These are phyloP conservation scores for Kalanchoe fedtschenkoi DNA, from an alignment of 164 flowering plant genomes.

Conservation along the genomic window DNA sequence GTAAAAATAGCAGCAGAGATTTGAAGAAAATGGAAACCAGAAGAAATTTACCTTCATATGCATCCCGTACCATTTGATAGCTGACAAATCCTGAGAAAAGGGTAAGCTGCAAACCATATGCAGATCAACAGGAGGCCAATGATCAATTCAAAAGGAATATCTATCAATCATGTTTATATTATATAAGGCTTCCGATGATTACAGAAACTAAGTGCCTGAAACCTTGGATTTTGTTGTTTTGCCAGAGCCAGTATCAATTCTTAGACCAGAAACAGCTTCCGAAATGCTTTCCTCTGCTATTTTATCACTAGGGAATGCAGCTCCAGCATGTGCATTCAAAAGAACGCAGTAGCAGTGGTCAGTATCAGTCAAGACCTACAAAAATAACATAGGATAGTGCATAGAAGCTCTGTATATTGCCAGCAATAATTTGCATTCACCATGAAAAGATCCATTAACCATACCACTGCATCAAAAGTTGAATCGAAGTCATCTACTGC, in stretches of 20 bases:
- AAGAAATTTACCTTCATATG: conserved; percentile 67
- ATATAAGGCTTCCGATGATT: neutral
- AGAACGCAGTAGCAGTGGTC: conserved; percentile 97
- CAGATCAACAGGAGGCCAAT: conserved; percentile 1
- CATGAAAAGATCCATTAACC: conserved; percentile 4
- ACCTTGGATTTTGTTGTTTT: conserved; percentile 58
- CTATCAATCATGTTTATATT: neutral
- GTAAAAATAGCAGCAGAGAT: neutral
- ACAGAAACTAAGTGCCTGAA: conserved; percentile 1
- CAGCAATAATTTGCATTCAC: neutral
- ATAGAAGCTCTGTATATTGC: neutral
- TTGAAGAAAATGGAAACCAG: neutral
- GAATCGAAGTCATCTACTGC: conserved; percentile 98
- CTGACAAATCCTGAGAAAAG: conserved; percentile 98
- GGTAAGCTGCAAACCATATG: conserved; percentile 54
- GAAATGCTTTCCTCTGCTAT: conserved; percentile 22
- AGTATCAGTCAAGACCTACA: conserved; percentile 78
- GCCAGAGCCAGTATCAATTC: conserved; percentile 24
- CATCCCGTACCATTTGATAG: conserved; percentile 98
- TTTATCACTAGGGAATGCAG: conserved; percentile 70
- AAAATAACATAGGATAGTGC: neutral
- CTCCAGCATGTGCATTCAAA: conserved; percentile 91
- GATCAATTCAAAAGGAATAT: neutral
- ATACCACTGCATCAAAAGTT: conserved; percentile 95
- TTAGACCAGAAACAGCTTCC: conserved; percentile 22